A percentile compares a stretch with the other conserved stretches of the same genome.
Evolutionary conservation across 805 yeast species (phyloP).

Genomic region (Brettanomyces anomalus): DNA sequence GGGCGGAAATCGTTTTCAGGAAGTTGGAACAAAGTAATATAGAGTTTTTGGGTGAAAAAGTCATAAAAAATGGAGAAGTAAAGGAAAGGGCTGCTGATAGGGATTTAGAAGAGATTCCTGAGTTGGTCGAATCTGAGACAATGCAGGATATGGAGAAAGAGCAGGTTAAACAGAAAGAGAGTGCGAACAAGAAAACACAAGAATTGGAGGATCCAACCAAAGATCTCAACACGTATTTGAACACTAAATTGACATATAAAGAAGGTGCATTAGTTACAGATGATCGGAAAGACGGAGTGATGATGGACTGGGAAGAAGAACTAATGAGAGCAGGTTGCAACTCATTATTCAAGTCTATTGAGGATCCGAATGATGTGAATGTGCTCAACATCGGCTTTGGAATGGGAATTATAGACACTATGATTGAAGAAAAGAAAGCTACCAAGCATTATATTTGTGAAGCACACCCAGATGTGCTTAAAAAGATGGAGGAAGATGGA

Average conservation of each 20-base stretch:
- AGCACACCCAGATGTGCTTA: conserved; percentile 88
- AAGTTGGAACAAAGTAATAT: conserved; percentile 44
- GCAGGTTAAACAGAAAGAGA: conserved; percentile 1
- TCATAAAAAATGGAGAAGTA: conserved; percentile 4
- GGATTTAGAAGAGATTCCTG: conserved; percentile 9
- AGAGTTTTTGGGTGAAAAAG: conserved; percentile 3
- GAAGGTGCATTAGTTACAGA: conserved; percentile 65
- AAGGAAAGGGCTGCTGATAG: conserved; percentile 4
- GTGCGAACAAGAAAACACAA: conserved; percentile 6
- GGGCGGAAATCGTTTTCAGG: conserved; percentile 77
- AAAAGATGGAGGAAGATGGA: conserved; percentile 60
- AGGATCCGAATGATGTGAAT: conserved; percentile 28
- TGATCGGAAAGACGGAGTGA: conserved; percentile 77
- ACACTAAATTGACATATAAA: conserved; percentile 57
- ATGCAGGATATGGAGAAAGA: conserved; percentile 8
- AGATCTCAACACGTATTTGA: conserved; percentile 54
- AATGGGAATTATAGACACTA: conserved; percentile 88
- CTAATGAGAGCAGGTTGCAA: conserved; percentile 78
- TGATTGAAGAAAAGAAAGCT: conserved; percentile 54
- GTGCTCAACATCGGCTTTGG: conserved; percentile 90
- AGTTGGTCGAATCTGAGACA: conserved; percentile 7
- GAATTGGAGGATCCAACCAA: conserved; percentile 47
- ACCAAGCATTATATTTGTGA: conserved; percentile 80
- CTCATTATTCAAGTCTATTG: conserved; percentile 46
- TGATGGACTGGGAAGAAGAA: conserved; percentile 94